These are phyloP conservation scores for Camptophora hylomeconis DNA, from an alignment of 2,329 filamentous ascomycete species.

Conservation along the genomic window DNA sequence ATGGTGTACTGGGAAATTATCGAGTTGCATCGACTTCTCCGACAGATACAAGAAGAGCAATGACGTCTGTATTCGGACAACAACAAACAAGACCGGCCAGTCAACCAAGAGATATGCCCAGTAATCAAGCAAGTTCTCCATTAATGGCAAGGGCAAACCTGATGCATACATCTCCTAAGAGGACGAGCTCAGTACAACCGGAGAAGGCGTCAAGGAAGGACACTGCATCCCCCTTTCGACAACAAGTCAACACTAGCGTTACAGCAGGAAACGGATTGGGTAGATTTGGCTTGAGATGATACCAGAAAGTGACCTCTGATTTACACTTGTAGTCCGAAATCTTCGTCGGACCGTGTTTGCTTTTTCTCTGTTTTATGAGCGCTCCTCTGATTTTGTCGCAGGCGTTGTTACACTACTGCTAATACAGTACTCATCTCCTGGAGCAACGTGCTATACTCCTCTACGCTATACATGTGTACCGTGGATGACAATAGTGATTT, in stretches of 20 bases:
- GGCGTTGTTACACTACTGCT: too few species aligned
- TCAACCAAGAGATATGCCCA: conserved; percentile 6
- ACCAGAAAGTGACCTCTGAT: neutral
- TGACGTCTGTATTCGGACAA: neutral
- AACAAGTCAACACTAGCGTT: conserved; percentile 8
- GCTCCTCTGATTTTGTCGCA: too few species aligned
- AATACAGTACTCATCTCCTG: too few species aligned
- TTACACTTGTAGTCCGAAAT: too few species aligned
- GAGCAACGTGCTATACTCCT: too few species aligned
- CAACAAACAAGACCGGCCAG: too few species aligned
- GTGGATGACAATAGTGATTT: too few species aligned
- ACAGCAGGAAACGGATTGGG: conserved; percentile 8
- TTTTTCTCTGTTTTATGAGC: too few species aligned
- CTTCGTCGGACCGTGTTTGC: conserved; percentile 1
- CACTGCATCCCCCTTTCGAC: conserved; percentile 8
- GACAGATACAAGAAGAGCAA: conserved; percentile 12
- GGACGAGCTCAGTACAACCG: conserved; percentile 4
- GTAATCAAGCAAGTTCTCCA: conserved; percentile 10
- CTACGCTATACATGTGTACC: too few species aligned
- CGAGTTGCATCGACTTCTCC: conserved; percentile 12
- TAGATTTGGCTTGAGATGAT: neutral
- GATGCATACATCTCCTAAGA: conserved; percentile 3
- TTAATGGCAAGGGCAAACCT: conserved; percentile 10
- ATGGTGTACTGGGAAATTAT: conserved; percentile 7
- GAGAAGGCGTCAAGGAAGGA: conserved; percentile 5